phyloP scores from a whole-genome alignment of 257 asterid species.

The Rauvolfia tetraphylla region DNA sequence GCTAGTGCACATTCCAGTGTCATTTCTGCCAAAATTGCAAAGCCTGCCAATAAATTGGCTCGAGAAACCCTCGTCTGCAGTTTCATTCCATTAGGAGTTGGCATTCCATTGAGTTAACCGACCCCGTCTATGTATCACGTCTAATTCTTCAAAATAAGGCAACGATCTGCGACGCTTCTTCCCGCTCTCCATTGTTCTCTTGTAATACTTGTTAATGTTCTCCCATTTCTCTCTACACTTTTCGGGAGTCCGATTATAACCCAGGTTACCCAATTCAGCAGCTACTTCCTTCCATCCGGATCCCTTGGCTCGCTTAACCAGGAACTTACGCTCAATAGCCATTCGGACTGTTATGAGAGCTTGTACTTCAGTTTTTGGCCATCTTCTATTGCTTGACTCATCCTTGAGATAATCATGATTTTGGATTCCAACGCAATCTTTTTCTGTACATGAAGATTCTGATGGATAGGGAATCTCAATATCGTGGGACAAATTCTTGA shows the following conservation, averaged over 20 bases:
- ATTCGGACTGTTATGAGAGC: conserved; percentile 2
- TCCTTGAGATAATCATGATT: neutral
- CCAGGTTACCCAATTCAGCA: conserved; percentile 20
- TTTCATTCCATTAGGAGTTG: neutral
- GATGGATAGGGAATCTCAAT: conserved; percentile 8
- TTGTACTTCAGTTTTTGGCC: conserved; percentile 3
- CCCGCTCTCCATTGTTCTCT: conserved; percentile 6
- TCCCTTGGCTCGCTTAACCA: neutral
- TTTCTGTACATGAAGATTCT: neutral
- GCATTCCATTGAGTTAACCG: neutral
- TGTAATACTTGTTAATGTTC: conserved; percentile 3
- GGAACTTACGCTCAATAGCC: conserved; percentile 4
- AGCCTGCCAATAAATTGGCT: neutral
- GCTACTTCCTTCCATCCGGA: conserved; percentile 33
- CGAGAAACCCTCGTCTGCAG: neutral
- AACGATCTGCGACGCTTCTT: neutral
- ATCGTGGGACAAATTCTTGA: conserved; percentile 22
- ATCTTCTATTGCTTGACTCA: conserved; percentile 4
- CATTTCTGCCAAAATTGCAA: neutral
- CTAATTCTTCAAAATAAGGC: conserved; percentile 8
- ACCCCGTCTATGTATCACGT: neutral
- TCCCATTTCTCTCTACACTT: conserved; percentile 28
- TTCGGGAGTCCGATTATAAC: conserved; percentile 28
- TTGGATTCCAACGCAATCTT: neutral
- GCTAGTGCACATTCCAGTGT: neutral